Evolutionary conservation across 1,284 basidiomycete species (phyloP).

Genomic region (Cutaneotrichosporon sp.): DNA sequence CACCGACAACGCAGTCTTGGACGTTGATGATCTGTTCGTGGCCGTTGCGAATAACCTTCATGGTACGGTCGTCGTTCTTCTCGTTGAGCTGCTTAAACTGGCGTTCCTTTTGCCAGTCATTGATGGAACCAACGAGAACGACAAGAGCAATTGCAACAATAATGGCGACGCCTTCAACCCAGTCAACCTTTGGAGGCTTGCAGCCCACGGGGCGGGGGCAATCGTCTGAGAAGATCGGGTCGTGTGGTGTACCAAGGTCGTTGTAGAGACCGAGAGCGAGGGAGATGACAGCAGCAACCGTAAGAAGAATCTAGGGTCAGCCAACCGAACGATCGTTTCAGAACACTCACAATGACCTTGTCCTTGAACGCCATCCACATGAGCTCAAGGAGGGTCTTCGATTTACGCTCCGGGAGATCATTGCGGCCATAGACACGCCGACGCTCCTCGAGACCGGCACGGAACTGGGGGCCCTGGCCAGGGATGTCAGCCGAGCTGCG

Average conservation of each 20-base stretch:
- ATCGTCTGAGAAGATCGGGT: constrained; percentile 49
- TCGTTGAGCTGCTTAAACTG: constrained; percentile 91
- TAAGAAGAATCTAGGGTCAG: constrained; percentile 66
- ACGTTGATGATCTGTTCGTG: constrained; percentile 73
- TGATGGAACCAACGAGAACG: constrained; percentile 50
- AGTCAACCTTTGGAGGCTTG: constrained; percentile 63
- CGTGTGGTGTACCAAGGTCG: constrained; percentile 70
- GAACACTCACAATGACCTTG: constrained; percentile 70
- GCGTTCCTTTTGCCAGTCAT: constrained; percentile 86
- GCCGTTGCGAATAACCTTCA: constrained; percentile 86
- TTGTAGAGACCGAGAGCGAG: constrained; percentile 91
- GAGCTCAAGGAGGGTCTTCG: constrained; percentile 73
- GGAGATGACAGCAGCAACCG: constrained; percentile 85
- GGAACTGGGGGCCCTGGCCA: constrained; percentile 52
- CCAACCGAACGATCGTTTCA: too few relatives aligned
- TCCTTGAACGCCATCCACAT: constrained; percentile 96
- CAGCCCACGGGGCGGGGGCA: constrained; percentile 51
- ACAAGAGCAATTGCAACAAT: constrained; percentile 80
- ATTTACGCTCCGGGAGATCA: constrained; percentile 67
- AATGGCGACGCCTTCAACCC: constrained; percentile 98
- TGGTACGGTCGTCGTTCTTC: constrained; percentile 89
- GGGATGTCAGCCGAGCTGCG: constrained; percentile 23
- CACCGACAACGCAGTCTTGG: constrained; percentile 87
- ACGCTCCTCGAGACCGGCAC: constrained; percentile 61
- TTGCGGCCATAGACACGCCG: constrained; percentile 77